These are phyloP conservation scores for Russula olivacea DNA, from an alignment of 768 basidiomycete species.

Conservation along the genomic window DNA sequence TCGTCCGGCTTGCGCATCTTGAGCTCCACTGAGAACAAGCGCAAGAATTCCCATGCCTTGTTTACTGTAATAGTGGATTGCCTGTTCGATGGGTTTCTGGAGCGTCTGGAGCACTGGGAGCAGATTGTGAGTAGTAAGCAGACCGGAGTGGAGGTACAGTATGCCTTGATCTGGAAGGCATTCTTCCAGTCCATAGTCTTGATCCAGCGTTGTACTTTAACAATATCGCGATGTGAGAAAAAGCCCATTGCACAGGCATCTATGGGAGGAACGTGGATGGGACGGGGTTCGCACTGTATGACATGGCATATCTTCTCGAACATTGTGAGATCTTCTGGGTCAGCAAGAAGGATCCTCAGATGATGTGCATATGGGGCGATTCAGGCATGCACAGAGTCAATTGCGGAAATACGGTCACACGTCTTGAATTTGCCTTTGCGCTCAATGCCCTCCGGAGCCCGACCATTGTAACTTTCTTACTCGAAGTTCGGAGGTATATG, in stretches of 20 bases:
- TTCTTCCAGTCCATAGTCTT: no score
- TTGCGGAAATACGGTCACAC: slow-evolving; percentile 50
- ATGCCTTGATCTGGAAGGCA: no score
- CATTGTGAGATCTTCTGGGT: slow-evolving; percentile 49
- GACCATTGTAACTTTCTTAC: slow-evolving; percentile 48
- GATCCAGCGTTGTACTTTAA: slow-evolving; percentile 33
- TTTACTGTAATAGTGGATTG: no score
- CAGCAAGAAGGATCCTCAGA: slow-evolving; percentile 54
- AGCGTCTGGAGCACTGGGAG: no score
- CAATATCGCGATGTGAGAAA: slow-evolving; percentile 45
- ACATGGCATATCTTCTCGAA: no score
- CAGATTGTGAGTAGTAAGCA: no score
- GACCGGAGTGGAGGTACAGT: no score
- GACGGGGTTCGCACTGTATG: slow-evolving; percentile 38
- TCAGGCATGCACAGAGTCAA: slow-evolving; percentile 51
- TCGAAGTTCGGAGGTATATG: slow-evolving; percentile 56
- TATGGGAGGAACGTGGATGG: slow-evolving; percentile 33
- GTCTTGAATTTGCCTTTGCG: slow-evolving; percentile 39
- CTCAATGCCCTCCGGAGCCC: slow-evolving; percentile 37
- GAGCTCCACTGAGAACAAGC: neutral
- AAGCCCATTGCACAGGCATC: slow-evolving; percentile 47
- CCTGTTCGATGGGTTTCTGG: no score
- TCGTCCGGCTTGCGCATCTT: neutral
- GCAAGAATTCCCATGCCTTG: no score
- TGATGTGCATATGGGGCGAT: slow-evolving; percentile 71